A percentile compares a stretch with the other conserved stretches of the same genome.
phyloP scores from a whole-genome alignment of 495 filamentous ascomycete genomes.

The Lepidopterella palustris region DNA sequence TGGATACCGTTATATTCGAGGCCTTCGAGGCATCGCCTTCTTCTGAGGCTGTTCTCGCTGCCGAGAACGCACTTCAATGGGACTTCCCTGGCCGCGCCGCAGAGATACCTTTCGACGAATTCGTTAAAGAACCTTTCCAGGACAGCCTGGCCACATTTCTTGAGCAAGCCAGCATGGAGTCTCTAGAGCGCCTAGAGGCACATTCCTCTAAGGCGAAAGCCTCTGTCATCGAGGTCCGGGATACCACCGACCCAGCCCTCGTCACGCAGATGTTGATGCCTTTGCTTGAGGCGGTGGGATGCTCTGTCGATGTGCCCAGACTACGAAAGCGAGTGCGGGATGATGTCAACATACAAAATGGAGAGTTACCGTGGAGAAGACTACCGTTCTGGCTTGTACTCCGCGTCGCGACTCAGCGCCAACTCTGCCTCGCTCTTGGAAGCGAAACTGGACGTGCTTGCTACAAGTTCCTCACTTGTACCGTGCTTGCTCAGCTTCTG shows the following conservation, averaged over 20 bases:
- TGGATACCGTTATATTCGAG: constrained; percentile 40
- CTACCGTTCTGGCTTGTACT: constrained; percentile 51
- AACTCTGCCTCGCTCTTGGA: constrained; percentile 42
- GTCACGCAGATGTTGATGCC: constrained; percentile 50
- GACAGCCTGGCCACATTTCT: constrained; percentile 45
- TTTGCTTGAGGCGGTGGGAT: constrained; percentile 47
- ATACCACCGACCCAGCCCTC: constrained; percentile 46
- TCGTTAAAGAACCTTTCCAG: constrained; percentile 42
- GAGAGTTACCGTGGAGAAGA: constrained; percentile 49
- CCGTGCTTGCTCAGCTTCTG: constrained; percentile 40
- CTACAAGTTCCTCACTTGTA: constrained; percentile 51
- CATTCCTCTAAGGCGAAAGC: constrained; percentile 43
- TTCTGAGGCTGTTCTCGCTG: constrained; percentile 41
- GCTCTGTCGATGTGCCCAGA: constrained; percentile 26
- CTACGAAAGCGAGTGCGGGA: constrained; percentile 52
- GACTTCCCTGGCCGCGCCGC: constrained; percentile 40
- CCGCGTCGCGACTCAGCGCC: constrained; percentile 46
- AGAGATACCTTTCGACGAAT: constrained; percentile 30
- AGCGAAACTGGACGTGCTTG: constrained; percentile 39
- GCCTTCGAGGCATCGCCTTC: constrained; percentile 48
- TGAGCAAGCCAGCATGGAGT: constrained; percentile 49
- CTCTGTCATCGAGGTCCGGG: constrained; percentile 43
- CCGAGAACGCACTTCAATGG: constrained; percentile 39
- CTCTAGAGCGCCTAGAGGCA: constrained; percentile 45
- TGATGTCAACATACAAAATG: constrained; percentile 41